Percentiles rank a stretch among this genome's conserved stretches.
Evolutionary conservation across 495 filamentous ascomycete species (phyloP).

Genomic region (Aspergillus asperescens): DNA sequence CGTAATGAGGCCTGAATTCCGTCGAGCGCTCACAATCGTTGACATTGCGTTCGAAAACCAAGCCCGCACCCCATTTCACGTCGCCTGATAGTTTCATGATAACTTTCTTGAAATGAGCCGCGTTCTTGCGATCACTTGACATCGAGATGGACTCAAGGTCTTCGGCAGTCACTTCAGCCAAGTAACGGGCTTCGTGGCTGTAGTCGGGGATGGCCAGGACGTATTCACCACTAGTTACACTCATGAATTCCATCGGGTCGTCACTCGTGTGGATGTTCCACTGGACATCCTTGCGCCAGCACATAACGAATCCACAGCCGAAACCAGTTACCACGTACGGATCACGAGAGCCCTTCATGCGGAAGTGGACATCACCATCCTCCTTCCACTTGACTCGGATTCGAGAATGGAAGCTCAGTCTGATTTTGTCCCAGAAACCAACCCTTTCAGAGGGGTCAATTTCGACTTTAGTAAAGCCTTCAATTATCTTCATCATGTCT

Average conservation of each 20-base stretch:
- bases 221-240: conserved; percentile 88
- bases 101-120: conserved; percentile 89
- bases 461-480: conserved; percentile 93
- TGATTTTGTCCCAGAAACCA: conserved; percentile 99
- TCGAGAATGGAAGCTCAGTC: conserved; percentile 90
- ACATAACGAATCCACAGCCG: conserved; percentile 94
- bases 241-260: conserved; percentile 90
- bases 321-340: conserved; percentile 90
- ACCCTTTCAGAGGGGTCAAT: conserved; percentile 88
- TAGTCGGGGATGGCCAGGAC: conserved; percentile 92
- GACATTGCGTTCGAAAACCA: conserved; percentile 85
- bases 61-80: conserved; percentile 81
- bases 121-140: conserved; percentile 61
- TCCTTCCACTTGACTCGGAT: conserved; percentile 85
- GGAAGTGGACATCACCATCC: conserved; percentile 92
- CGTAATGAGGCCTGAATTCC: conserved; percentile 86
- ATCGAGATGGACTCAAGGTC: conserved; percentile 61
- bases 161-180: conserved; percentile 47
- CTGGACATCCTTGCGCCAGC: conserved; percentile 86
- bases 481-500: conserved; percentile 99
- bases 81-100: conserved; percentile 97
- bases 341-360: conserved; percentile 86
- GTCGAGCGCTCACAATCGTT: conserved; percentile 64
- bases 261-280: conserved; percentile 78
- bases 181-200: conserved; percentile 74